These are phyloP conservation scores for Durio zibethinus DNA, from an alignment of 345 rosid species.

Conservation along the genomic window DNA sequence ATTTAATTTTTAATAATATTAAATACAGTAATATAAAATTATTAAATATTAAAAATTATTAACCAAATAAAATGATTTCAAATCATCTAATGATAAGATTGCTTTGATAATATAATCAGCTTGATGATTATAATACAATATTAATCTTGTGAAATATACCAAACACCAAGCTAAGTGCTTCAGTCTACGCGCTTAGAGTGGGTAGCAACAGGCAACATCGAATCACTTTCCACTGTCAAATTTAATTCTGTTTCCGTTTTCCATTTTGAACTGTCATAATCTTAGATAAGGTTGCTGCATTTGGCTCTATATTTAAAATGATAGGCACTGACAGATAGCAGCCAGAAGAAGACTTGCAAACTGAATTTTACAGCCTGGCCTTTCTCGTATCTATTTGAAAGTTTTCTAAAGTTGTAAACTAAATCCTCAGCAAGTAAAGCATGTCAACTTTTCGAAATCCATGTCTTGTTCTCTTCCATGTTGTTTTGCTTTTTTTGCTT, in stretches of 20 bases:
- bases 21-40: no score
- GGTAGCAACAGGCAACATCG: not conserved
- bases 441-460: constrained; percentile 17
- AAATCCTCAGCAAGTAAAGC: not conserved
- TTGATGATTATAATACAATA: no score
- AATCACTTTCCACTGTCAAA: not conserved
- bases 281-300: not conserved
- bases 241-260: not conserved
- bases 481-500: constrained; percentile 27
- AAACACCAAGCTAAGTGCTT: no score
- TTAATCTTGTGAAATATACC: no score
- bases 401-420: not conserved
- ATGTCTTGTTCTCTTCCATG: constrained; percentile 21
- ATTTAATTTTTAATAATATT: no score
- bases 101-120: no score
- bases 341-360: not conserved
- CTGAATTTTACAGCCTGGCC: not conserved
- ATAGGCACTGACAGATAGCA: not conserved
- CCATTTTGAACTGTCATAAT: not conserved
- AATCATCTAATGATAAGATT: no score
- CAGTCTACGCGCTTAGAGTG: not conserved
- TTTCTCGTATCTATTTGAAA: not conserved
- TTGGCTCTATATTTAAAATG: not conserved
- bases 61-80: no score
- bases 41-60: no score